Base-by-base conservation (phyloP, 331 rosid species). In the Stylosanthes scabra region DNA sequence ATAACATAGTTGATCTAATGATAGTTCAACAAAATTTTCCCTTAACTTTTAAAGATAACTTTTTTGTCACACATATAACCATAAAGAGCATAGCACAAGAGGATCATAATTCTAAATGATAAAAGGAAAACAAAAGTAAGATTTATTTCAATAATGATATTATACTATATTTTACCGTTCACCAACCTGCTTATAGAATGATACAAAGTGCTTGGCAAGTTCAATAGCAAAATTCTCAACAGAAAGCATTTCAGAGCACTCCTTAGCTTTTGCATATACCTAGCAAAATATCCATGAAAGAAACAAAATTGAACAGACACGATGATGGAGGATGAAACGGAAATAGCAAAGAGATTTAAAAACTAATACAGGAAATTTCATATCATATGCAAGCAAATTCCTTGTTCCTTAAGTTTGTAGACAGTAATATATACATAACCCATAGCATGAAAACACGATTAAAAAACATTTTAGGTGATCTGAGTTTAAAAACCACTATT, bases 241-340 rank as follows among this genome's bases (percentile, higher is more conserved):
- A 13, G 99, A 88, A 67, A 86, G 78, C 60, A 80, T 84, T 50
- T 87, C 91, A 0, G 87, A 72, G 49, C 88, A 86, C 71, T 94
- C 97, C 88, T 94, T 94, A 28, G 97, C 97, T 79, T 87, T 94
- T 1, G 76, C 99, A 78, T 94, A 91, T 28, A 91, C 99, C 99
- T 94, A 81, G 83, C 78, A 3, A 70, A 28, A 87, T 40, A 46
- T 55, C 49, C n/a, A 47, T 47, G 50, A 29, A 40, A 47, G 64
- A 52, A 62, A 74, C 54, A 42, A 67, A 77, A 44, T 39, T 31
- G 37, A 31, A 31, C 63, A 41, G 46, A 61, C n/a, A 52, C 49
- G 74, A 31, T 31, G 57, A 11, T 59, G 39, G 55, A 70, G 70
- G 77, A 59, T 58, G 55, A 29, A 60, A 31, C 47, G 65, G 50